Evolutionary conservation across 2,329 filamentous ascomycete species (phyloP), one percentile per base, ranked within the genome.

Genomic region (Malbranchea cinnamomea): DNA sequence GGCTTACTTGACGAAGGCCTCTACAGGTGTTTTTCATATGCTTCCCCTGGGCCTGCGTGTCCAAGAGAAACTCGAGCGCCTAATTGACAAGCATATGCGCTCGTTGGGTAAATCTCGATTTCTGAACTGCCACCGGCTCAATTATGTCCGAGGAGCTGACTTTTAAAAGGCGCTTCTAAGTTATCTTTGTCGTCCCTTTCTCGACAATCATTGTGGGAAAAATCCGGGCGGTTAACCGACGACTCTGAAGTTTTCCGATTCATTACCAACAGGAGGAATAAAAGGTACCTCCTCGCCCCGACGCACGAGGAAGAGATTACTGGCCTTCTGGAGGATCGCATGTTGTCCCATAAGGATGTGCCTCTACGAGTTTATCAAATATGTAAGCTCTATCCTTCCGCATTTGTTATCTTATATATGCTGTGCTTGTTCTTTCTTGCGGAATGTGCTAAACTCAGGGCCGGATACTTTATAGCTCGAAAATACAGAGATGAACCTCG

Each of bases 281-380:
- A 33, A 38, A 89, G 75, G 67, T 94, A 12, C 37, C 65, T 98
- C 17, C 67, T 98, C 3, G 78, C 84, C 1, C 89, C 89, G 1
- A 98, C 89, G 0, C 89, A 98, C 38, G 89, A 98, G 48, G 89
- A 98, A 52, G 89, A 98, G 49, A 89, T 98, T 42, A 98, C 89
- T 0, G 61, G 67, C 0, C 61, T 98, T 2, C 80, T 94, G 2
- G 71, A 73, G 3, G 68, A 67, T 33, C 68, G 75, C 10, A 63
- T 85, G 1, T 72, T 74, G 23, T 93, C 85, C 1, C 87, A 93
- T 50, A 87, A 84, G 46, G 75, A 82, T 25, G 63, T 95, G 6
- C 89, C 89, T 1, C 52, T 95, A 14, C 71, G 84, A 24, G 59
- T 98, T 0, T 98, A 95, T 47, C 89, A 98, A 50, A 89, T 89